Base-by-base conservation (phyloP, 192 early-diverging fungal genomes). In the Entomortierella parvispora region DNA sequence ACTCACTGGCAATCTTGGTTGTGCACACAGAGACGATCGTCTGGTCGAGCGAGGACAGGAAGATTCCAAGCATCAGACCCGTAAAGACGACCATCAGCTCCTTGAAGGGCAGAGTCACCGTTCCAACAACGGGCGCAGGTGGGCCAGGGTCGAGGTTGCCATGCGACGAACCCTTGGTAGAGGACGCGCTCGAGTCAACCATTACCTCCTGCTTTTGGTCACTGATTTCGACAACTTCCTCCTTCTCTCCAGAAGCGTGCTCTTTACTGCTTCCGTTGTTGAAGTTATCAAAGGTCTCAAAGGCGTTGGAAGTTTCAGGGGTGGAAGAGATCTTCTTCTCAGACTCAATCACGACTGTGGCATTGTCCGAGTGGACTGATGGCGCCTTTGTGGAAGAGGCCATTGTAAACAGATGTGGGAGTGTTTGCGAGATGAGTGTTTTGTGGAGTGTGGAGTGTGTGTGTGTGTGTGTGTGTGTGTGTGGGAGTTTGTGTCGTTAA, bases 1-100 rank as follows among this genome's bases (percentile, higher is more conserved):
- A 90, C 42, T 92, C 84, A 37, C 68, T 56, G 11, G 87, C 89
- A 55, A 96, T 94, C 15, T 71, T 80, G 26, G 86, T 62, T 23
- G 90, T 82, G 1, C 88, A 86, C 0, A 91, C 91, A 0, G 91
- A 83, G 25, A 95, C 88, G 47, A 96, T 94, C 0, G 94, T 94
- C 34, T 88, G 87, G 48, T 93, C 92, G 2, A 91, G 70, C n/a
- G 89, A 86, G 0, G 88, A 89, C 18, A 93, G 83, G 58, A 89
- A 86, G 70, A 86, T 83, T 4, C 82, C 83, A 25, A 89, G 75
- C 40, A 79, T 67, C 59, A 88, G 64, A 0, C 81, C 82, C 5
- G 80, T 47, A 72, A 50, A 62, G 76, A 85, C 72, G 40, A 77
- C 22, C 72, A 77, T 77, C 28, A 77, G 58, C 49, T 77, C 14